Evolutionary conservation across 1,284 basidiomycete genomes (phyloP).

Genomic region (Bondarzewia mesenterica): DNA sequence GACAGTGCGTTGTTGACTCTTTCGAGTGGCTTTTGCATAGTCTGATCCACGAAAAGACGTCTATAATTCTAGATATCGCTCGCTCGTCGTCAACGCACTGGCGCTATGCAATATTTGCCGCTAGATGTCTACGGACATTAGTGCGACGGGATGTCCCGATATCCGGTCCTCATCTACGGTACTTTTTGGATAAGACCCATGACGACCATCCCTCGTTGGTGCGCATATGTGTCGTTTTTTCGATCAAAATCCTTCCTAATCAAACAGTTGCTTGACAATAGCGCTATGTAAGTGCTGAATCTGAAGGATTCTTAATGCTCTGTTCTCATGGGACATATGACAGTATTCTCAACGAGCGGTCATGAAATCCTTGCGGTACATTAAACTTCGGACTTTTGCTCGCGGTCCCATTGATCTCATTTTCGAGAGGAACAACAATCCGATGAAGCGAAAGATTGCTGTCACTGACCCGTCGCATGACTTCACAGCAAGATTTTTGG

Average conservation of each 20-base stretch:
- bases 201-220: conserved; percentile 61
- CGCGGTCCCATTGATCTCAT: conserved; percentile 49
- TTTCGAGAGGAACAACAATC: conserved; percentile 44
- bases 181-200: conserved; percentile 46
- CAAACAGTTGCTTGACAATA: conserved; percentile 17
- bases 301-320: not conserved
- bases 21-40: not conserved
- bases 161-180: conserved; percentile 41
- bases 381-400: conserved; percentile 78
- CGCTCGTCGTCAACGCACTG: conserved; percentile 66
- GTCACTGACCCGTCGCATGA: conserved; percentile 47
- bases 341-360: conserved; percentile 65
- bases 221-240: conserved; percentile 20
- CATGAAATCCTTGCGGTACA: conserved; percentile 56
- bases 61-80: conserved; percentile 42
- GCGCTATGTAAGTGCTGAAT: conserved; percentile 53
- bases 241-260: not conserved
- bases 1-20: conserved; percentile 4
- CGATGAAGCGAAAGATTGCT: conserved; percentile 45
- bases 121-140: conserved; percentile 67
- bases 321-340: conserved; percentile 1
- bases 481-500: conserved; percentile 50
- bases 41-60: conserved; percentile 23
- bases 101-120: conserved; percentile 74
- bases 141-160: conserved; percentile 69